Percentiles rank a stretch among this genome's conserved stretches.
phyloP scores from a whole-genome alignment of 108 stramenopile genomes.

The Conticribra guillardii region DNA sequence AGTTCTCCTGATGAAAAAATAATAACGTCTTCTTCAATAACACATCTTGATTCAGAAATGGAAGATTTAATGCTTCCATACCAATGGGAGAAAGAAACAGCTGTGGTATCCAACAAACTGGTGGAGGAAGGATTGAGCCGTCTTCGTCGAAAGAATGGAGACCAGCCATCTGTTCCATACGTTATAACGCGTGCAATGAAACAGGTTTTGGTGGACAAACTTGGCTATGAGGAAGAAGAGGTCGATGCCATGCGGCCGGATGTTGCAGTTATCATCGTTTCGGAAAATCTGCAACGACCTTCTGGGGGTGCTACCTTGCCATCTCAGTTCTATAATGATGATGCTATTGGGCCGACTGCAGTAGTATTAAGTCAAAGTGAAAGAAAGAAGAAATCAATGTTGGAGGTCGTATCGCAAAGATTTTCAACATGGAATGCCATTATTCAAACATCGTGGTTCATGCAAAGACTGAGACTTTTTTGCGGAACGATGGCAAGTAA shows the following conservation, averaged over 20 bases:
- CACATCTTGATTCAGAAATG: background rate
- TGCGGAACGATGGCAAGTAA: background rate
- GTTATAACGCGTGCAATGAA: constrained; percentile 33
- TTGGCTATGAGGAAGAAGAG: constrained; percentile 24
- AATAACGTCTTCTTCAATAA: background rate
- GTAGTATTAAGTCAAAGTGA: background rate
- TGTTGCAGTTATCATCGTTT: constrained; percentile 26
- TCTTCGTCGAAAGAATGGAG: constrained; percentile 22
- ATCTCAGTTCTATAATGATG: constrained; percentile 18
- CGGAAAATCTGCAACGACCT: constrained; percentile 16
- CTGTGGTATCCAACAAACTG: constrained; percentile 11
- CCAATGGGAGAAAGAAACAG: background rate
- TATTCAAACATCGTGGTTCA: background rate
- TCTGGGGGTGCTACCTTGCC: constrained; percentile 2
- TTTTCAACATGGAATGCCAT: background rate
- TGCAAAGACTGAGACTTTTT: background rate
- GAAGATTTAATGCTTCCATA: background rate
- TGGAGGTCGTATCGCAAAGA: constrained; percentile 2
- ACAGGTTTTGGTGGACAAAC: constrained; percentile 24
- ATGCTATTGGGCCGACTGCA: background rate
- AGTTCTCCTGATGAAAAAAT: too few relatives aligned
- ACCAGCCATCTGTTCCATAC: constrained; percentile 30
- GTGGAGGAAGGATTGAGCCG: constrained; percentile 27
- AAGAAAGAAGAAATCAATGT: background rate
- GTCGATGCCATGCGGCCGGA: constrained; percentile 26